Percentiles rank a stretch among this genome's conserved stretches.
Evolutionary conservation across 2,329 filamentous ascomycete species (phyloP).

Genomic region (Tolypocladium sp.): DNA sequence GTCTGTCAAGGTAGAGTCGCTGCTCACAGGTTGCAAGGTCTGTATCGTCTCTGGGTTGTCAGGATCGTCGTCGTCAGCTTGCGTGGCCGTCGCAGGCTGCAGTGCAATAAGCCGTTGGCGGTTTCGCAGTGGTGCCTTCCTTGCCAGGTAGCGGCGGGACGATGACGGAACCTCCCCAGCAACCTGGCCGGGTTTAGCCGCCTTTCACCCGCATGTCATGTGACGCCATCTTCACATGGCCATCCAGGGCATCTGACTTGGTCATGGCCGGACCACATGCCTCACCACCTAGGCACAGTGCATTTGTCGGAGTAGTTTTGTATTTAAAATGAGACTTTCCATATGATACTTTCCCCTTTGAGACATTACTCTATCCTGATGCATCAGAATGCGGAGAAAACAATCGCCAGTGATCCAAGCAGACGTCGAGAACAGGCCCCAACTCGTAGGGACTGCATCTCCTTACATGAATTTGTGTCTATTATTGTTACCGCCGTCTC

Average conservation of each 20-base stretch:
- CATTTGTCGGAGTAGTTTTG: not conserved
- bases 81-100: not conserved
- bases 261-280: not conserved
- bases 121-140: not conserved
- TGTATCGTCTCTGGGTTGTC: not conserved
- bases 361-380: not conserved
- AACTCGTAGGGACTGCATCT: not conserved
- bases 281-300: not conserved
- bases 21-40: not conserved
- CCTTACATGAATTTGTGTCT: not conserved
- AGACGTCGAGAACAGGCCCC: not conserved
- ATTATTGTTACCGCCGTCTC: not conserved
- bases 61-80: not conserved
- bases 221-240: constrained; percentile 17
- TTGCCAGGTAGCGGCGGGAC: constrained; percentile 6
- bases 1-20: not conserved
- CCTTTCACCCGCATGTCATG: constrained; percentile 19
- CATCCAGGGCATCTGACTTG: not conserved
- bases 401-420: not conserved
- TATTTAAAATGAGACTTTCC: not conserved
- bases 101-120: not conserved
- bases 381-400: not conserved
- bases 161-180: constrained; percentile 21
- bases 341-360: not conserved
- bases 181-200: constrained; percentile 13